Conservation (phyloP, 176 grass and related monocot genomes). For the Oryza australiensis region DNA sequence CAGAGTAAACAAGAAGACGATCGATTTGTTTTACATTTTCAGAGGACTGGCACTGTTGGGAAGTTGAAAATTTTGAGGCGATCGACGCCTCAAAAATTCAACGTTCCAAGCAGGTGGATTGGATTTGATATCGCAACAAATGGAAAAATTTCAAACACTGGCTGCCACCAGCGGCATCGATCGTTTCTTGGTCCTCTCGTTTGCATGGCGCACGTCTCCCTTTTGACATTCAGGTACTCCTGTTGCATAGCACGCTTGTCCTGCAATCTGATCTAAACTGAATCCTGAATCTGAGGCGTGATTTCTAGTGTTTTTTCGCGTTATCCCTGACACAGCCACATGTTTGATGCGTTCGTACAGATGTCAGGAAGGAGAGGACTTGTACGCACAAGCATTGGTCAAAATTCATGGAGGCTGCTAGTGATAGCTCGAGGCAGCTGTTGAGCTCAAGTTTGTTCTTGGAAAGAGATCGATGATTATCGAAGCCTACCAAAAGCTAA, state of each 20-base stretch:
- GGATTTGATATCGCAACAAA: conserved; percentile 36
- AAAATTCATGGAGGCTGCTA: conserved; percentile 3
- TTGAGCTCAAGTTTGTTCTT: neutral
- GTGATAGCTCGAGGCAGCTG: neutral
- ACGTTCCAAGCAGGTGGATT: conserved; percentile 29
- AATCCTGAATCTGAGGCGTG: neutral
- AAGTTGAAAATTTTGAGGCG: neutral
- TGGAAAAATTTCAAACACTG: neutral
- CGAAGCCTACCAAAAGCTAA: too few species aligned
- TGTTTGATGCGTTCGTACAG: conserved; percentile 11
- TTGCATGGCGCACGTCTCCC: conserved; percentile 23
- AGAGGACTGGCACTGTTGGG: neutral
- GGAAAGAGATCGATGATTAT: neutral
- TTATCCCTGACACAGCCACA: conserved; percentile 25
- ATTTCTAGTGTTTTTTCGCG: neutral
- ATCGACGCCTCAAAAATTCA: conserved; percentile 24
- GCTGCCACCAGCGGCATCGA: neutral
- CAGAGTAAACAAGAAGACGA: neutral
- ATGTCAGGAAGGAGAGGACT: conserved; percentile 9
- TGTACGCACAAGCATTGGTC: neutral
- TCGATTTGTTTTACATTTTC: neutral
- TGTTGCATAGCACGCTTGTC: conserved; percentile 30
- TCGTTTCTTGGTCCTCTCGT: conserved; percentile 10
- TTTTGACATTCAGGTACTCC: conserved; percentile 32
- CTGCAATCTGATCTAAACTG: neutral